phyloP scores from a whole-genome alignment of 169 alveolate species.

The Plasmodium chabaudi region DNA sequence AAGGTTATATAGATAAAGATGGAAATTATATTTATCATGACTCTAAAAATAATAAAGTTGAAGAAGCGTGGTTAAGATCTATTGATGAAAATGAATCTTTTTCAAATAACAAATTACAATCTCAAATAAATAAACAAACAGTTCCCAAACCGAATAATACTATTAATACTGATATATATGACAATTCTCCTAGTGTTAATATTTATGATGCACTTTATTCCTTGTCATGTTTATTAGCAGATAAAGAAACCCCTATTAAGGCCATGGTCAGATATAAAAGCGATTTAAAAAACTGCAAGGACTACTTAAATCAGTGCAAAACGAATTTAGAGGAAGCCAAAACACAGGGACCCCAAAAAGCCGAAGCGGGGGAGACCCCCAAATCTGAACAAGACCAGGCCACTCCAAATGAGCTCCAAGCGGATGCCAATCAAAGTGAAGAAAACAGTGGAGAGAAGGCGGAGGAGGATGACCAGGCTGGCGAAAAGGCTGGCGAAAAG shows the following conservation, averaged over 20 bases:
- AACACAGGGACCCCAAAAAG: not conserved
- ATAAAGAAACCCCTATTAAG: constrained; percentile 70
- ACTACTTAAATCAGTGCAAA: constrained; percentile 42
- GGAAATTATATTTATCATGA: constrained; percentile 77
- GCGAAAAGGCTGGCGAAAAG: not conserved
- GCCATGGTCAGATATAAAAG: constrained; percentile 72
- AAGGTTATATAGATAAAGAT: constrained; percentile 78
- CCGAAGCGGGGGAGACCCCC: not conserved
- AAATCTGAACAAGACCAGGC: not conserved
- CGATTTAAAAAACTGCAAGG: constrained; percentile 52
- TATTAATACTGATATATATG: not conserved
- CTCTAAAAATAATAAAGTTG: constrained; percentile 27
- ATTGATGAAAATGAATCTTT: constrained; percentile 72
- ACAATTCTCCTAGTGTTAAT: constrained; percentile 33
- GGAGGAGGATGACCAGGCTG: not conserved
- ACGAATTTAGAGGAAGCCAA: constrained; percentile 1
- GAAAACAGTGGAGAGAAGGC: not conserved
- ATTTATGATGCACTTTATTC: constrained; percentile 64
- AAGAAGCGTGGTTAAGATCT: constrained; percentile 74
- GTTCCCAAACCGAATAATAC: constrained; percentile 7
- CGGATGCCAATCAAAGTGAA: not conserved
- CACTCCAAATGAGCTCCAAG: not conserved
- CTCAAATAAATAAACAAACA: constrained; percentile 36
- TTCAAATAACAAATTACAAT: constrained; percentile 25
- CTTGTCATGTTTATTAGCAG: constrained; percentile 47